Evolutionary conservation across 2,329 filamentous ascomycete genomes (phyloP), one percentile per base, ranked within the genome.

Genomic region (Malbranchea zuffiana): DNA sequence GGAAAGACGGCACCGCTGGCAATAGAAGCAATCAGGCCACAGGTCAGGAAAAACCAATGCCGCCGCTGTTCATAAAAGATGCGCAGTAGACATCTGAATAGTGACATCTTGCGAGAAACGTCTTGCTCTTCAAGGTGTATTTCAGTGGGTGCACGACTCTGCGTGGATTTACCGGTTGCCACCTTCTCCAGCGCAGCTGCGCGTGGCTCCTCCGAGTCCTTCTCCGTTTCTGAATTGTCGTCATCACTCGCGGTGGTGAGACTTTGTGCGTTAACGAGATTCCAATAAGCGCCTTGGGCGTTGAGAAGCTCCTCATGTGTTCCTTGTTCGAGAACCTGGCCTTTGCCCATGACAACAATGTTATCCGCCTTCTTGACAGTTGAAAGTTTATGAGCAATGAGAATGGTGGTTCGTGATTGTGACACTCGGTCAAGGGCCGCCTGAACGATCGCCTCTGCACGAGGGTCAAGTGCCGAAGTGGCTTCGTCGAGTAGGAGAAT

Each of bases 341-440:
- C 86, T 40, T 75, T 61, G 2, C 72, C 68, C 82, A 94, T 87
- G 41, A 93, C 86, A 3, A 93, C 79, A 47, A 93, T 93, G 49
- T 90, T 90, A 56, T 93, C 80, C 0, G 85, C 85, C 46, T 85
- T 78, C 58, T 74, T 81, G 61, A 94, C 87, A 5, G 85, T 94
- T 1, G 82, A 87, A 5, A 94, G 70, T 48, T 83, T 75, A 61
- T 94, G 85, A 19, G 85, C 86, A 54, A 94, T 92, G 5, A 82
- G 79, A 47, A 93, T 86, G 3, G 85, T 92, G 0, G 85, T 93
- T 28, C 84, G 72, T 8, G 83, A 83, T 44, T 76, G 68, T 1
- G 83, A 92, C 74, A 1, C 85, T 30, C 72, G 76, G 48, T 92
- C 83, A 5, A 92, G 69, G 8, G 85, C 85, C 21, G 80, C 81